Percentiles rank a stretch among this genome's conserved stretches.
These are phyloP conservation scores for Wallacemonas rigidus DNA, from an alignment of 208 protist species.

Conservation along the genomic window DNA sequence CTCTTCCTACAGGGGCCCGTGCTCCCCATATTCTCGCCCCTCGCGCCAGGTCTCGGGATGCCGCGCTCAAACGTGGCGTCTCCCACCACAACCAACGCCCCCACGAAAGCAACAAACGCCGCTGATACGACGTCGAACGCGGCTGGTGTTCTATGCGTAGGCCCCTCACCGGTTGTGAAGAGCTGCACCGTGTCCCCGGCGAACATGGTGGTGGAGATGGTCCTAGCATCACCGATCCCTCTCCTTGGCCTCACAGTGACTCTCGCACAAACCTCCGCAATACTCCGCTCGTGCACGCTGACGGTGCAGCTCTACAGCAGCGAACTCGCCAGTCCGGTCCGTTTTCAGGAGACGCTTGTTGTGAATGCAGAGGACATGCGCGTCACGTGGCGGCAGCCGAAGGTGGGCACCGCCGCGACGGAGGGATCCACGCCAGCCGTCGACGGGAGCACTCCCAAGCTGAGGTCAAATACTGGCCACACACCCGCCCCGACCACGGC, in stretches of 20 bases:
- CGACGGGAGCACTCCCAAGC: not conserved
- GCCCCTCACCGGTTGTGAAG: not conserved
- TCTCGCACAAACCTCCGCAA: not conserved
- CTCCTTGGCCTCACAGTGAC: not conserved
- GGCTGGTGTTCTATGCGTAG: not conserved
- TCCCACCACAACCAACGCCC: not conserved
- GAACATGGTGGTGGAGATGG: constrained; percentile 2
- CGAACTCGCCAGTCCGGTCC: not conserved
- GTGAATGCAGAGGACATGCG: constrained; percentile 9
- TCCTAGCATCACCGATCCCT: not conserved
- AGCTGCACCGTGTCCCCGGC: not conserved
- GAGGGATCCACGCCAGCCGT: not conserved
- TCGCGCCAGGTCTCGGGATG: constrained; percentile 14
- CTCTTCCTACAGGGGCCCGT: constrained; percentile 58
- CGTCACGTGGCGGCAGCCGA: not conserved
- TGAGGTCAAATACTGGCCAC: not conserved
- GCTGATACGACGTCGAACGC: not conserved
- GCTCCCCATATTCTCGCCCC: not conserved
- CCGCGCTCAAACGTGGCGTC: constrained; percentile 8
- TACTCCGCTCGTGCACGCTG: constrained; percentile 4
- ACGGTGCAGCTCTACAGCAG: constrained; percentile 8
- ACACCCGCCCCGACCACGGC: not conserved
- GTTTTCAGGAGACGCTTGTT: constrained; percentile 4
- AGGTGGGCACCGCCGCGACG: not conserved
- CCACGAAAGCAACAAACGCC: not conserved